Base-by-base conservation (phyloP, 345 rosid species). In the Eucalyptus caleyi region DNA sequence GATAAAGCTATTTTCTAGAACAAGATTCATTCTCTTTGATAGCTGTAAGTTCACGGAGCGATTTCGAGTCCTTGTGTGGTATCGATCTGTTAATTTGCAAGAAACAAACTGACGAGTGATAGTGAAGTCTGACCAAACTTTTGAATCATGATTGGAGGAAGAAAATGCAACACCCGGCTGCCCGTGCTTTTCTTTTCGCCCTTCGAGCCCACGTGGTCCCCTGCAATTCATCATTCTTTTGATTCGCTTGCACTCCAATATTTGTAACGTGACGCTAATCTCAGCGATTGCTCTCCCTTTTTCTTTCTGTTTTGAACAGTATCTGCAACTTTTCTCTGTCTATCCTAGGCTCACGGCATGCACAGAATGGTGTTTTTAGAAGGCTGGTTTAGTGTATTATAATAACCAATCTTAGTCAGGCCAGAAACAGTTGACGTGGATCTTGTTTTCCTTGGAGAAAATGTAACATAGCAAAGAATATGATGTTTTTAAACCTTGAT, bases 91-190 rank as follows among this genome's bases (percentile, higher is more conserved):
- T 53, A 69, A 90, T 86, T 85, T 72, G 87, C 88, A 91, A 85
- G 47, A 21, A 77, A 30, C 83, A 77, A 77, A 40, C 47, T 77
- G 47, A 86, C 89, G 88, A 90, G 93, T 91, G 94, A 91, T 89
- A 69, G 91, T 87, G 93, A 91, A 93, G 90, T 89, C 89, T 89
- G 90, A 90, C 94, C 95, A 54, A 92, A 92, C 93, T 90, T 91
- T 93, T 89, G 87, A 91, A 92, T 88, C 88, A 89, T 89, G 87
- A 90, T 91, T 89, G 90, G 86, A 77, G 87, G 86, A 92, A 89
- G 88, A 88, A 90, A 67, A 86, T 59, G 82, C 83, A 40, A 77
- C 47, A 40, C 47, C 16, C 27, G 2, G 16, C 47, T 42, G 47
- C 47, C 83, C 83, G 83, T 77, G 83, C 83, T 77, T 89, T n/a